phyloP scores from a whole-genome alignment of 805 yeast genomes.

The Priceomyces castillae region DNA sequence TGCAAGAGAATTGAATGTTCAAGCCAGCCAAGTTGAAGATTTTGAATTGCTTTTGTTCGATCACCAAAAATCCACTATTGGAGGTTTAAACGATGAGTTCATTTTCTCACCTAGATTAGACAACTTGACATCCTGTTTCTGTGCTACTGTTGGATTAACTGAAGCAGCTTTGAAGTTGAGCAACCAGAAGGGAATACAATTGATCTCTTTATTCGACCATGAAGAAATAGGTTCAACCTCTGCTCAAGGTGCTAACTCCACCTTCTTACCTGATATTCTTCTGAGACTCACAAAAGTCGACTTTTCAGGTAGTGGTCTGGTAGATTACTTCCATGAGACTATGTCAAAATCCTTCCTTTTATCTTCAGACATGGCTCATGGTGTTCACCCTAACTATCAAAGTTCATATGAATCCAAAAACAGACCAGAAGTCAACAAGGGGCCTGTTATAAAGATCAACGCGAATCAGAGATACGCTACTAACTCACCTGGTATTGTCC shows the following conservation, averaged over 20 bases:
- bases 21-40: conserved; percentile 68
- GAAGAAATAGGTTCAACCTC: conserved; percentile 93
- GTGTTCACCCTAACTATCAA: conserved; percentile 89
- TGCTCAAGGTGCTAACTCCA: conserved; percentile 96
- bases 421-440: conserved; percentile 77
- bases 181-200: conserved; percentile 56
- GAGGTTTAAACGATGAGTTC: conserved; percentile 89
- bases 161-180: conserved; percentile 46
- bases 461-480: conserved; percentile 96
- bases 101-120: conserved; percentile 90
- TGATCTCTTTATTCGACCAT: conserved; percentile 87
- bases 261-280: conserved; percentile 77
- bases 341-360: conserved; percentile 79
- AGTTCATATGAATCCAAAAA: conserved; percentile 74
- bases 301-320: conserved; percentile 16
- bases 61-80: conserved; percentile 76
- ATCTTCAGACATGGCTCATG: conserved; percentile 97
- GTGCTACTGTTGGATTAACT: conserved; percentile 71
- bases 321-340: conserved; percentile 45
- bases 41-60: conserved; percentile 86
- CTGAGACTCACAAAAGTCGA: conserved; percentile 54
- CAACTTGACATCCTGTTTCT: conserved; percentile 82
- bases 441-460: conserved; percentile 90
- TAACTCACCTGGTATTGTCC: conserved; percentile 82
- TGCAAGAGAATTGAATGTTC: conserved; percentile 60